Evolutionary conservation across 164 flowering plant genomes (phyloP).

Genomic region (Kalanchoe fedtschenkoi): DNA sequence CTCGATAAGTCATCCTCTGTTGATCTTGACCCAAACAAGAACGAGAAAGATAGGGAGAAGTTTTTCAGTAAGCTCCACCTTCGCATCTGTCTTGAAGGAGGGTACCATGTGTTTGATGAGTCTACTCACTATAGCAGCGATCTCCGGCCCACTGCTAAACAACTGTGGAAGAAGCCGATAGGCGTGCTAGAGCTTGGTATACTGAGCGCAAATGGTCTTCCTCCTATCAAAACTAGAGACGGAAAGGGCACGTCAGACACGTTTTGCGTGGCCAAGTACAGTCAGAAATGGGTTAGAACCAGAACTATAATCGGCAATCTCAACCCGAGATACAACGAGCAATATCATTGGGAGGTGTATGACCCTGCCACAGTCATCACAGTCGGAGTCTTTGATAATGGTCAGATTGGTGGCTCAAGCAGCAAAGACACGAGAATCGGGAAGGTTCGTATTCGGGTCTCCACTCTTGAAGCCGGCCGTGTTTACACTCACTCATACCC

Average conservation of each 20-base stretch:
- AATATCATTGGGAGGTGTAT: slow-evolving; percentile 63
- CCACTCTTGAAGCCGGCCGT: slow-evolving; percentile 56
- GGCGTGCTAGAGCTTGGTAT: slow-evolving; percentile 56
- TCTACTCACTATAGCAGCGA: slow-evolving; percentile 56
- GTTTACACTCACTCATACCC: slow-evolving; percentile 53
- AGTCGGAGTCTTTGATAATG: slow-evolving; percentile 48
- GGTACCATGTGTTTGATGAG: slow-evolving; percentile 61
- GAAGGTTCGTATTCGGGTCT: slow-evolving; percentile 55
- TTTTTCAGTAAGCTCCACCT: slow-evolving; percentile 41
- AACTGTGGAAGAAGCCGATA: slow-evolving; percentile 53
- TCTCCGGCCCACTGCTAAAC: slow-evolving; percentile 46
- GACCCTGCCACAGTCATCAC: slow-evolving; percentile 62
- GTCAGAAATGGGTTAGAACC: slow-evolving; percentile 59
- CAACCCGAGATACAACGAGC: slow-evolving; percentile 56
- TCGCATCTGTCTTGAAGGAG: slow-evolving; percentile 56
- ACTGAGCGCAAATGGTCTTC: slow-evolving; percentile 35
- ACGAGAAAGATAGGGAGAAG: slow-evolving; percentile 36
- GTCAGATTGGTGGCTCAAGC: slow-evolving; percentile 25
- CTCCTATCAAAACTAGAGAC: slow-evolving; percentile 47
- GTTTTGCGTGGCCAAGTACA: slow-evolving; percentile 55
- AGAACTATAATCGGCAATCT: slow-evolving; percentile 43
- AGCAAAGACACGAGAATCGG: slow-evolving; percentile 35
- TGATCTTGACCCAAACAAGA: slow-evolving; percentile 30
- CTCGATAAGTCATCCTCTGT: slow-evolving; percentile 25
- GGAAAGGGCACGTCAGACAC: slow-evolving; percentile 49